These are phyloP conservation scores for Citrullus colocynthis DNA, from an alignment of 306 rosid genomes.

Conservation along the genomic window DNA sequence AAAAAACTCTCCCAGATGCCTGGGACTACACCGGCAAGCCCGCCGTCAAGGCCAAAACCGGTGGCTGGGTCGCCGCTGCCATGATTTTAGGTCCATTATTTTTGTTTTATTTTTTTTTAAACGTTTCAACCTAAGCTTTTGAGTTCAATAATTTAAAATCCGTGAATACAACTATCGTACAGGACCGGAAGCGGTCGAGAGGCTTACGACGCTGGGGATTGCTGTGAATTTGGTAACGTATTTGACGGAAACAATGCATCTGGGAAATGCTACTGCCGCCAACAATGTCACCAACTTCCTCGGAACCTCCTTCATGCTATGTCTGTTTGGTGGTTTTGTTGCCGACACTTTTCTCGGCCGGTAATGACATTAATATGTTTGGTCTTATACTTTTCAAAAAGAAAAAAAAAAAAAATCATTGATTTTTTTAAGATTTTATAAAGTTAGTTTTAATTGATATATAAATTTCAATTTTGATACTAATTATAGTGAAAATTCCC, in stretches of 20 bases:
- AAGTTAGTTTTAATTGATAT: too few species aligned
- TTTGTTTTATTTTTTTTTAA: neutral
- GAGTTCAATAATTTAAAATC: neutral
- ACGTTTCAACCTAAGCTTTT: neutral
- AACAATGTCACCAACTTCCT: slow-evolving; percentile 75
- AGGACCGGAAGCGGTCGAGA: slow-evolving; percentile 76
- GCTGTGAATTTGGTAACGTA: slow-evolving; percentile 80
- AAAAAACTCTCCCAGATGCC: slow-evolving; percentile 55
- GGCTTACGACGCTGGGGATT: slow-evolving; percentile 72
- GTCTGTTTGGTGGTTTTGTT: slow-evolving; percentile 71
- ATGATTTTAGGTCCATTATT: slow-evolving; percentile 47
- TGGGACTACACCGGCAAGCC: slow-evolving; percentile 61
- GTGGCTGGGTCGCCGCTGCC: slow-evolving; percentile 74
- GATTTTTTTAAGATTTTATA: too few species aligned
- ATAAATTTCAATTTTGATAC: too few species aligned
- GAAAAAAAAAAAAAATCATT: too few species aligned
- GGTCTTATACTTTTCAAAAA: too few species aligned
- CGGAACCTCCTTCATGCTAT: slow-evolving; percentile 89
- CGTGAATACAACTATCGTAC: neutral
- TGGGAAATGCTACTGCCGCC: slow-evolving; percentile 81
- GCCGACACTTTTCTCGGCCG: slow-evolving; percentile 92
- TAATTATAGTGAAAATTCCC: too few species aligned
- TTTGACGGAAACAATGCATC: slow-evolving; percentile 66
- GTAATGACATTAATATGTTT: slow-evolving; percentile 7
- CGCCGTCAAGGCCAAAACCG: slow-evolving; percentile 43